Base-by-base conservation (phyloP, 2,329 filamentous ascomycete species). In the Teratosphaeria epicoccoides region DNA sequence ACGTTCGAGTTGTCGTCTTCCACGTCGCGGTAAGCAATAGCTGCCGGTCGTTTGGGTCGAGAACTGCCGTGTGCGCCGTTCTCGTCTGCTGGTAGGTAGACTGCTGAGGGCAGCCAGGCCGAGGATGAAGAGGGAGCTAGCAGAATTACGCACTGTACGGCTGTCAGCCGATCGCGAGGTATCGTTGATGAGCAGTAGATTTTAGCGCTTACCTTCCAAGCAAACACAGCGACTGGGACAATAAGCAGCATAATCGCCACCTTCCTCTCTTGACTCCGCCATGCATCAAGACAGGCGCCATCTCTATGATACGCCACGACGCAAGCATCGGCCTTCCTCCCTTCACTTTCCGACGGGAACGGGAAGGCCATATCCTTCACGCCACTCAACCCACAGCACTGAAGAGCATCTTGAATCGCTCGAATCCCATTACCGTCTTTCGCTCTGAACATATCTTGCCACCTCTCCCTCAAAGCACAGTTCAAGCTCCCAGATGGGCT, bases 331-430 rank as follows among this genome's bases (percentile, higher is more conserved):
- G 51, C 23, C 9, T 29, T 43, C 43, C 61, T 55, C 44, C 66
- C 47, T 48, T 60, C 57, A 49, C 66, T 56, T 50, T 69, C 51
- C 33, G 33, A 40, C 49, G 72, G 71, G 53, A 85, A 86, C 0
- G 84, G 85, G 71, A 76, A 87, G 0, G 78, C 76, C 57, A 77
- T 78, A 60, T 88, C 83, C 25, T 63, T 66, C 24, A 79, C 63
- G 4, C 71, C 75, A 51, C 73, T 73, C 28, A 86, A 71, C 0
- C 85, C 85, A 58, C 85, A 88, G 69, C 85, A 88, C 6, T 76
- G 63, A 26, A 86, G 76, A 0, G 74, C 65, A 61, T 88, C 81
- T 61, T 88, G 85, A 48, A 88, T 83, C 1, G 68, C 66, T 43
- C 74, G 70, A 52, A 88, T 76, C 1, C 72, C 65, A 4, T 62